A percentile compares a stretch with the other conserved stretches of the same genome.
These are phyloP conservation scores for Pseudogymnoascus sp. DNA, from an alignment of 2,329 filamentous ascomycete species.

Conservation along the genomic window DNA sequence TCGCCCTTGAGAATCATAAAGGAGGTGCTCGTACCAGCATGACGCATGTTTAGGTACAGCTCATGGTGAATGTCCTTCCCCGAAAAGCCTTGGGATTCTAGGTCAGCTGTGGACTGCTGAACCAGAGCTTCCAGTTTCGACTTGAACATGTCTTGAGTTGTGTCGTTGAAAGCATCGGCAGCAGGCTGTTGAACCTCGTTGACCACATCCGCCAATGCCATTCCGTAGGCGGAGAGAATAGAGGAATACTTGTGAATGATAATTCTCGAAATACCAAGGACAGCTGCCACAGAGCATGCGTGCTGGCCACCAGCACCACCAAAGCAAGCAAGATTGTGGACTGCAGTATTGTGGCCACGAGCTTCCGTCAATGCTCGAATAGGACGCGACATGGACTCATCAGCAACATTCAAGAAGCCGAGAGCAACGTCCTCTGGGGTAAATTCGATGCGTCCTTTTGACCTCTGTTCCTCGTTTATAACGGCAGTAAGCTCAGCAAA, in stretches of 20 bases:
- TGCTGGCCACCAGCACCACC: constrained; percentile 88
- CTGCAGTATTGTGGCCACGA: constrained; percentile 80
- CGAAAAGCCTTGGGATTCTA: constrained; percentile 69
- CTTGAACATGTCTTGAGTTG: constrained; percentile 47
- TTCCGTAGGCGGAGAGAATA: constrained; percentile 81
- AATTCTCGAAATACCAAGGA: constrained; percentile 76
- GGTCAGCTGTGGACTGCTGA: constrained; percentile 55
- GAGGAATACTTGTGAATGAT: constrained; percentile 80
- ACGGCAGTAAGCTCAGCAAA: constrained; percentile 68
- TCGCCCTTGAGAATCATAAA: constrained; percentile 72
- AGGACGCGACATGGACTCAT: constrained; percentile 82
- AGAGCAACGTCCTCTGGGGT: constrained; percentile 45
- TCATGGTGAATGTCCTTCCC: constrained; percentile 71
- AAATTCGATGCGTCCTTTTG: constrained; percentile 50
- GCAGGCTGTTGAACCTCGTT: constrained; percentile 77
- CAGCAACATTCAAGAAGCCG: constrained; percentile 84
- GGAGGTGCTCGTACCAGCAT: constrained; percentile 79
- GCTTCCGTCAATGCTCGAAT: constrained; percentile 86
- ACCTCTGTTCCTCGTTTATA: constrained; percentile 62
- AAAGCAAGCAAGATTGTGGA: constrained; percentile 80
- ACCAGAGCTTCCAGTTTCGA: constrained; percentile 69
- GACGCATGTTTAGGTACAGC: constrained; percentile 86
- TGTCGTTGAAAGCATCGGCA: constrained; percentile 50
- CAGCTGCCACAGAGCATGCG: constrained; percentile 76
- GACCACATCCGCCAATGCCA: constrained; percentile 86